phyloP scores from a whole-genome alignment of 306 rosid genomes.

The Mucuna pruriens region DNA sequence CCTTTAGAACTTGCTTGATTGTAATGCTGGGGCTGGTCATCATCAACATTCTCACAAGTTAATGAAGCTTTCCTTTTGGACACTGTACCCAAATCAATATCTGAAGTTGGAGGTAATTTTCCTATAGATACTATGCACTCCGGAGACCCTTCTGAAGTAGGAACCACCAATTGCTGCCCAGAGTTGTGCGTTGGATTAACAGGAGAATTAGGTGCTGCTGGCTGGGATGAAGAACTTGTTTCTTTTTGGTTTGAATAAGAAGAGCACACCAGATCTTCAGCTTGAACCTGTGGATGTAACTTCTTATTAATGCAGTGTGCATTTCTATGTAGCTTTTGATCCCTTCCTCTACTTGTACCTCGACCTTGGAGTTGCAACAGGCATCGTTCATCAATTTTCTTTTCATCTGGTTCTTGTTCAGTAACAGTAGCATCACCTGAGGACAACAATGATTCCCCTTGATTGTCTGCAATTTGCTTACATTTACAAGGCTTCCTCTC shows the following conservation, averaged over 20 bases:
- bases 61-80: slow-evolving; percentile 13
- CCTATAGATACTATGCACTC: background rate
- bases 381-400: background rate
- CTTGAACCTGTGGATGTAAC: background rate
- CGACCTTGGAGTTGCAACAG: background rate
- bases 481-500: background rate
- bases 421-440: background rate
- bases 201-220: background rate
- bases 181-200: background rate
- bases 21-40: slow-evolving; percentile 19
- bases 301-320: background rate
- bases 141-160: slow-evolving; percentile 8
- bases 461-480: slow-evolving; percentile 7
- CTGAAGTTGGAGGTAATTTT: slow-evolving; percentile 14
- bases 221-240: background rate
- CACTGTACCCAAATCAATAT: background rate
- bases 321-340: background rate
- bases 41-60: slow-evolving; percentile 14
- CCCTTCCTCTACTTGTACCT: background rate
- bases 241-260: background rate
- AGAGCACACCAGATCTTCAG: background rate
- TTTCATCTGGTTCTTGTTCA: background rate
- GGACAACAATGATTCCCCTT: slow-evolving; percentile 18
- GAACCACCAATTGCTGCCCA: slow-evolving; percentile 12
- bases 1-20: slow-evolving; percentile 16